Base-by-base conservation (phyloP, 2,329 filamentous ascomycete species). In the Sporothrix inflata region DNA sequence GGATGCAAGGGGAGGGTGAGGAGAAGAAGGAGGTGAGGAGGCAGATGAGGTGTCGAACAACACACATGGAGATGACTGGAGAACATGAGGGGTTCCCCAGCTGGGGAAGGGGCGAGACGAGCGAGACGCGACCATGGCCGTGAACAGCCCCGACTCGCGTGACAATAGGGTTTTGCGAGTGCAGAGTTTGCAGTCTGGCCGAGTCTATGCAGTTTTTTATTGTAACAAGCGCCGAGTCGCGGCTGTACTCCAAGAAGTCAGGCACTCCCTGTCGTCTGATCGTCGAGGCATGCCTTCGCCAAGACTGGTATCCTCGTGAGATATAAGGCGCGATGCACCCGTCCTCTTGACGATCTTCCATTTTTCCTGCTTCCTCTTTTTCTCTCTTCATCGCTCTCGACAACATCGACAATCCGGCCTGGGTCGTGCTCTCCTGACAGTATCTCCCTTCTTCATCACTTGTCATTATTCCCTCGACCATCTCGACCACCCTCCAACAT, bases 81-180 rank as follows among this genome's bases (percentile, higher is more conserved):
- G 27, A 42, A 61, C 34, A 42, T 61, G 57, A 38, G 57, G 34
- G 34, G 34, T 40, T 61, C 34, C 34, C 57, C 57, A 42, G 8
- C 57, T 42, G 30, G 57, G 34, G 57, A 61, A 61, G 24, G n/a
- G 57, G 34, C 57, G 30, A 40, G 12, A 24, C 34, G 6, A 34
- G 30, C 30, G 34, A 19, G 57, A 42, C 30, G 57, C 11, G 53
- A 55, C 53, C 45, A 47, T 47, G 14, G 27, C 51, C 8, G 21
- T 24, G 53, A 12, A 14, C 27, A 34, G 53, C 27, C 27, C 53
- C 53, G 53, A 57, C 57, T 61, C 57, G 57, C 57, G 57, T 61
- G 57, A 61, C 57, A 38, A 12, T 16, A 30, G 12, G 24, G n/a
- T 55, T 55, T 57, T 57, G 27, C 12, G 16, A 16, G 27, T 9